Conservation (phyloP, 177 flowering plant genomes). For the Vitis hybrid region DNA sequence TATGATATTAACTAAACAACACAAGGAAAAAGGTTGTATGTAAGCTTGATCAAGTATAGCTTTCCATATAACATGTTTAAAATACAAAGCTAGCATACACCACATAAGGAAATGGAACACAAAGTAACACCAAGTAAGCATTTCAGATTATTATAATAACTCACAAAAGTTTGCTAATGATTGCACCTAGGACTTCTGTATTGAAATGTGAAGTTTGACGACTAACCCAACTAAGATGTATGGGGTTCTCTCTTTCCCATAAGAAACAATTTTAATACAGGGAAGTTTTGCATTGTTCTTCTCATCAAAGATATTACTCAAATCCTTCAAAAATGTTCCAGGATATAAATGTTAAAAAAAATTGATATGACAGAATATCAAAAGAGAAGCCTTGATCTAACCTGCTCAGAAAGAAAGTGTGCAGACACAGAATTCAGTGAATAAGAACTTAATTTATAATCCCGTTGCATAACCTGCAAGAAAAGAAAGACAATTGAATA, state of each 20-base stretch:
- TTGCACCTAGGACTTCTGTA: background rate
- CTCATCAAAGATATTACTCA: background rate
- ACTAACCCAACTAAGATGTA: too few species aligned
- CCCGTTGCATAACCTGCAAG: constrained; percentile 84
- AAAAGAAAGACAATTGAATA: constrained; percentile 6
- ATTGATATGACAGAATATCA: background rate
- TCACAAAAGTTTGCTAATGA: background rate
- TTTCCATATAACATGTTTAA: too few species aligned
- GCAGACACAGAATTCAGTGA: constrained; percentile 98
- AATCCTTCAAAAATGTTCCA: background rate
- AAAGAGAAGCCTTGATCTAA: constrained; percentile 15
- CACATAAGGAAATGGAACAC: too few species aligned
- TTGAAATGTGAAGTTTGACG: background rate
- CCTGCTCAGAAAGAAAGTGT: constrained; percentile 98
- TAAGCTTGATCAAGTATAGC: too few species aligned
- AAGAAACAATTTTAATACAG: too few species aligned
- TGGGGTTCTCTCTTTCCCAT: too few species aligned
- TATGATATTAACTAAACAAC: background rate
- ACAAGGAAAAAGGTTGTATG: too few species aligned
- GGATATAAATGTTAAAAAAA: background rate
- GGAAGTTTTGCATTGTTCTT: background rate
- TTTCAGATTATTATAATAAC: too few species aligned
- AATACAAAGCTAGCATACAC: too few species aligned
- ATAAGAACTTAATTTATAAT: constrained; percentile 95
- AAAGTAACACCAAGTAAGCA: too few species aligned